Conservation (phyloP, 2,329 filamentous ascomycete species). For the Elsinoe fawcettii region DNA sequence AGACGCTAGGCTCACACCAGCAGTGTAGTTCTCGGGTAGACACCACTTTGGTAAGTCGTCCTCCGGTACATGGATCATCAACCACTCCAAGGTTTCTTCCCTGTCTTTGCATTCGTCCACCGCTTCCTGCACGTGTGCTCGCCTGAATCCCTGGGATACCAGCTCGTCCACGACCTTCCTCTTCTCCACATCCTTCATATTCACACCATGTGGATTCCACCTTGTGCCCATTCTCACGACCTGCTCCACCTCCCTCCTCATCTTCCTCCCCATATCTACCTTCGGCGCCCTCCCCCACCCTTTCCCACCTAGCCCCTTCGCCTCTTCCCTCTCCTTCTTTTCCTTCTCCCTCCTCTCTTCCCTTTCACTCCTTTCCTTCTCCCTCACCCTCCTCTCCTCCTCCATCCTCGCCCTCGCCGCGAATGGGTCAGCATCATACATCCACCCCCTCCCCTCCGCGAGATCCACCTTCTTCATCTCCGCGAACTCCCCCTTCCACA, state of each 20-base stretch:
- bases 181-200: conserved; percentile 53
- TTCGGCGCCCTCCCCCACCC: conserved; percentile 80
- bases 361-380: conserved; percentile 70
- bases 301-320: conserved; percentile 36
- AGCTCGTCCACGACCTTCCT: conserved; percentile 63
- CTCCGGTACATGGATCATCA: conserved; percentile 92
- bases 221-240: conserved; percentile 68
- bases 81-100: conserved; percentile 90
- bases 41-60: conserved; percentile 93
- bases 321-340: conserved; percentile 57
- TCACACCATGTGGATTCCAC: conserved; percentile 77
- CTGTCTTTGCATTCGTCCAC: conserved; percentile 79
- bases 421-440: conserved; percentile 96
- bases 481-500: conserved; percentile 86
- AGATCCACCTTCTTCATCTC: conserved; percentile 73
- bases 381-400: conserved; percentile 63
- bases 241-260: conserved; percentile 68
- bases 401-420: conserved; percentile 69
- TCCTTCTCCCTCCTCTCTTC: conserved; percentile 47
- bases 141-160: conserved; percentile 72
- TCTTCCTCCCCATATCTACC: conserved; percentile 83
- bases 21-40: conserved; percentile 82
- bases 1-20: conserved; percentile 78
- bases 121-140: conserved; percentile 82
- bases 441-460: conserved; percentile 69